Conservation (phyloP, 1,139 yeast genomes). For the Meyerozyma elateridarum region DNA sequence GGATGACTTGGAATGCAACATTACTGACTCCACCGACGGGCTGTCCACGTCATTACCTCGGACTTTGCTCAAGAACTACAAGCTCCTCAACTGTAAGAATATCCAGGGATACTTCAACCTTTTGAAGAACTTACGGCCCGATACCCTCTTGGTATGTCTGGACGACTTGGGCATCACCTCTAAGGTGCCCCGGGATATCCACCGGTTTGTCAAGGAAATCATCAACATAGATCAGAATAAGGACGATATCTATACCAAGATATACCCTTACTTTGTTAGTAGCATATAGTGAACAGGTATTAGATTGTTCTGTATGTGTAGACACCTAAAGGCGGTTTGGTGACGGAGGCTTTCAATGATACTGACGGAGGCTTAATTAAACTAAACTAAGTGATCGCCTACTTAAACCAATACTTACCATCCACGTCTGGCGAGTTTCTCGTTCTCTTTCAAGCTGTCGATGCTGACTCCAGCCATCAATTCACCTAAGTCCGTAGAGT, state of each 20-base stretch:
- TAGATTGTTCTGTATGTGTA: too few species aligned
- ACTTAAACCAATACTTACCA: slow-evolving; percentile 46
- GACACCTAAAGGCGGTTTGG: too few species aligned
- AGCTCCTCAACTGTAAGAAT: slow-evolving; percentile 38
- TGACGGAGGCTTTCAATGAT: too few species aligned
- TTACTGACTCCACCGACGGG: slow-evolving; percentile 13
- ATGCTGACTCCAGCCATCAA: slow-evolving; percentile 70
- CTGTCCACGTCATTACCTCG: slow-evolving; percentile 14
- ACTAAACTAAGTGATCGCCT: too few species aligned
- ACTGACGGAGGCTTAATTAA: too few species aligned
- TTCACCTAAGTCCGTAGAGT: slow-evolving; percentile 71
- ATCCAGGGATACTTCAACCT: slow-evolving; percentile 40
- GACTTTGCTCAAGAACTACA: slow-evolving; percentile 31
- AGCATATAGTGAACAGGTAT: too few species aligned
- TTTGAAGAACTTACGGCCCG: slow-evolving; percentile 40
- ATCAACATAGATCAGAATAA: slow-evolving; percentile 31
- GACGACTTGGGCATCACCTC: slow-evolving; percentile 39
- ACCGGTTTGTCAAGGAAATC: slow-evolving; percentile 36
- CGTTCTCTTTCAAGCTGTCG: slow-evolving; percentile 42
- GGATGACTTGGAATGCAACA: slow-evolving; percentile 31
- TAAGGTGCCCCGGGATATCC: slow-evolving; percentile 33
- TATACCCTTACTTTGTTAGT: slow-evolving; percentile 16
- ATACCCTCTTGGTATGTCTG: slow-evolving; percentile 37
- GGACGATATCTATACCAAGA: slow-evolving; percentile 25
- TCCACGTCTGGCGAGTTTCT: slow-evolving; percentile 49